Evolutionary conservation across 2,329 filamentous ascomycete genomes (phyloP).

Genomic region (Verticillium nubilum): DNA sequence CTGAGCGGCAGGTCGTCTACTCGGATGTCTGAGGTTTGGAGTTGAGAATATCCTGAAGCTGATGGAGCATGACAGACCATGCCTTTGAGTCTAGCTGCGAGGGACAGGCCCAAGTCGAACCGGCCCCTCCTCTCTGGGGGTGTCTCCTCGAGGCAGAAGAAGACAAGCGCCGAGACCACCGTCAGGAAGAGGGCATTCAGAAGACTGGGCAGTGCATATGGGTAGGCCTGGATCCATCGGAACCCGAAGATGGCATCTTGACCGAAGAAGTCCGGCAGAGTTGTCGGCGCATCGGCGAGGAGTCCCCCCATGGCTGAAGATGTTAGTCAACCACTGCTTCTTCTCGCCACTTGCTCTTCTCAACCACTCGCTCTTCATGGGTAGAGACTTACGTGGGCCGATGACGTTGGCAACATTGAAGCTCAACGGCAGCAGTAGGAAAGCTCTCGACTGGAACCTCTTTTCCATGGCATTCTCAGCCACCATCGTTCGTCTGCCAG

Average conservation of each 20-base stretch:
- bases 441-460: slow-evolving; percentile 39
- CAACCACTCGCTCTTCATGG: too few relatives aligned
- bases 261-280: slow-evolving; percentile 59
- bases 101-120: slow-evolving; percentile 37
- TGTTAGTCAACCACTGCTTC: neutral
- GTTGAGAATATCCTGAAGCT: neutral
- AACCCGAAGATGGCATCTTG: slow-evolving; percentile 53
- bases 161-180: slow-evolving; percentile 45
- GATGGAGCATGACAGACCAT: slow-evolving; percentile 11
- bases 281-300: slow-evolving; percentile 59
- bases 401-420: slow-evolving; percentile 39
- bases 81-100: slow-evolving; percentile 25
- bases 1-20: neutral
- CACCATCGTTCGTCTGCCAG: slow-evolving; percentile 37
- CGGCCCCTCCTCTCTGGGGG: slow-evolving; percentile 37
- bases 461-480: slow-evolving; percentile 40
- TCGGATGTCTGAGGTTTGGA: neutral
- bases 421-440: slow-evolving; percentile 38
- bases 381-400: slow-evolving; percentile 30
- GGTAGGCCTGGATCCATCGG: slow-evolving; percentile 59
- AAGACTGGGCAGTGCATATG: slow-evolving; percentile 65
- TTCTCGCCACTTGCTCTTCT: too few relatives aligned
- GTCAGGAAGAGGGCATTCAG: slow-evolving; percentile 58
- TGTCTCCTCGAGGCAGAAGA: slow-evolving; percentile 64
- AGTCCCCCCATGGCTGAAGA: slow-evolving; percentile 53